A percentile compares a stretch with the other conserved stretches of the same genome.
Conservation (phyloP, 345 rosid genomes). For the Hirschfeldia incana region DNA sequence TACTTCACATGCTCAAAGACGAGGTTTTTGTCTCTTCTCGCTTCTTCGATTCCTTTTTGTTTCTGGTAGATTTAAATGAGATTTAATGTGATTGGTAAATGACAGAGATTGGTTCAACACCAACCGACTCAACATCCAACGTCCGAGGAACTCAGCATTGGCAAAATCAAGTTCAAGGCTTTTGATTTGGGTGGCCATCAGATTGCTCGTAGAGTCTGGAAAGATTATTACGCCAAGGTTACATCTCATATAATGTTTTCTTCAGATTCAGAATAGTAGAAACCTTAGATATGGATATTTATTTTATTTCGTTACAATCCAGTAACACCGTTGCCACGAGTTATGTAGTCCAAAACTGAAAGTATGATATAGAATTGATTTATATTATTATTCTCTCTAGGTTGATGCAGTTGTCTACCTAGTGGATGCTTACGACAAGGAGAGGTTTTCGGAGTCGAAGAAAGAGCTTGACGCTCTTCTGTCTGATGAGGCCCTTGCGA, state of each 20-base stretch:
- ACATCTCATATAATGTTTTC: background rate
- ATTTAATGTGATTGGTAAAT: constrained; percentile 3
- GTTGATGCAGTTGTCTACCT: background rate
- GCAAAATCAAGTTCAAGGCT: constrained; percentile 79
- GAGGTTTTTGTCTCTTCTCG: constrained; percentile 41
- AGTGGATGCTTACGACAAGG: background rate
- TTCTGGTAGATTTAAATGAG: background rate
- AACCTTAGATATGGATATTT: too few species aligned
- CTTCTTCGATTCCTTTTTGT: background rate
- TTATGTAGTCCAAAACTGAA: too few species aligned
- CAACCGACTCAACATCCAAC: constrained; percentile 84
- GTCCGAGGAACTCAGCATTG: constrained; percentile 78
- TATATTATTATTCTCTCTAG: background rate
- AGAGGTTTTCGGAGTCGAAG: background rate
- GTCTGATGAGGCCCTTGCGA: background rate
- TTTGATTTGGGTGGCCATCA: constrained; percentile 90
- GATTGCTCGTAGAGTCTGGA: constrained; percentile 84
- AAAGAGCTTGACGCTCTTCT: background rate
- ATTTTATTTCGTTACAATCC: too few species aligned
- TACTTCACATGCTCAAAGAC: constrained; percentile 85
- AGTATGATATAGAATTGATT: too few species aligned
- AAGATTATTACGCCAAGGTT: constrained; percentile 83
- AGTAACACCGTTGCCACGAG: too few species aligned
- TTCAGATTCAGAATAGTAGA: too few species aligned
- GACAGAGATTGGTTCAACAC: constrained; percentile 79